phyloP scores from a whole-genome alignment of 345 rosid species.

The Salix viminalis region DNA sequence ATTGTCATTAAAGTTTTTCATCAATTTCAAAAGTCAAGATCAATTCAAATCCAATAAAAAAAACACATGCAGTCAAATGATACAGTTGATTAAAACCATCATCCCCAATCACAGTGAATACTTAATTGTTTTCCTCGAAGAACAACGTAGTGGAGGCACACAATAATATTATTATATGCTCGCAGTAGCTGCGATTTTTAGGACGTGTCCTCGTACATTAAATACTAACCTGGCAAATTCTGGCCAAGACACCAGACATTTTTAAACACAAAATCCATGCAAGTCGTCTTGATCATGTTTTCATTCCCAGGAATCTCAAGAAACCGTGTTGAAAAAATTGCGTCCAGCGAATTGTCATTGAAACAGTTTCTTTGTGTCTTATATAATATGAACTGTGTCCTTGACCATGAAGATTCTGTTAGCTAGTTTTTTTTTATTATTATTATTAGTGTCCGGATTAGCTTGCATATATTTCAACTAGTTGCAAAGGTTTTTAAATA shows the following conservation, averaged over 20 bases:
- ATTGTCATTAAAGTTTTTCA: background rate
- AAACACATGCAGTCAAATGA: background rate
- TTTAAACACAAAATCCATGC: background rate
- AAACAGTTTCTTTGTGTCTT: background rate
- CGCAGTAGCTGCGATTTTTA: background rate
- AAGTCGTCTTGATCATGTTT: background rate
- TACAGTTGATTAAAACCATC: too few relatives aligned
- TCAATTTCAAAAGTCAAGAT: background rate
- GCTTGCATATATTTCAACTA: too few relatives aligned
- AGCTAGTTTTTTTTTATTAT: too few relatives aligned
- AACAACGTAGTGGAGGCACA: background rate
- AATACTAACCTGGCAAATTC: background rate
- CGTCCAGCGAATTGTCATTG: background rate
- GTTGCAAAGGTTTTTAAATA: too few relatives aligned
- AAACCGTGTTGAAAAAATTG: background rate
- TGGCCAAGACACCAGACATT: background rate
- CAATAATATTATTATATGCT: background rate
- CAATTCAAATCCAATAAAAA: background rate
- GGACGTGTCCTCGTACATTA: background rate
- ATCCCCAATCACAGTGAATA: background rate
- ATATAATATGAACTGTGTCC: background rate
- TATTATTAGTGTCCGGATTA: too few relatives aligned
- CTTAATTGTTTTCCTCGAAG: background rate
- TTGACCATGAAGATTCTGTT: background rate
- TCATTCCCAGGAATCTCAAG: background rate